Conservation (phyloP, 2,329 filamentous ascomycete genomes). For the Diaporthe australafricana region DNA sequence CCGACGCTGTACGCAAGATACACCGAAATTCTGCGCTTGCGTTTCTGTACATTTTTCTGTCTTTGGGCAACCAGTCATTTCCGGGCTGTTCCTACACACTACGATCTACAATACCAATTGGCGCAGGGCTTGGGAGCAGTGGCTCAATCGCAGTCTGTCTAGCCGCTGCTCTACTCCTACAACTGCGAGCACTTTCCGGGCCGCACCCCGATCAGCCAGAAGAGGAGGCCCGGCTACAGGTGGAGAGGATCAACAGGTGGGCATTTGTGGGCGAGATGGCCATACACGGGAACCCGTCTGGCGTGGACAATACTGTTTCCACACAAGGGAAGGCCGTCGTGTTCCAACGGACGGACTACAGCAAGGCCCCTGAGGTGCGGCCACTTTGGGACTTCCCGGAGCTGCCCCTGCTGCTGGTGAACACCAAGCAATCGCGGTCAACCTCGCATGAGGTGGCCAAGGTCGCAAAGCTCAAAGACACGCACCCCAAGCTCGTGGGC, state of each 20-base stretch:
- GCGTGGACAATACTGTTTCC: slow-evolving; percentile 96
- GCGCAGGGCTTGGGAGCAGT: slow-evolving; percentile 90
- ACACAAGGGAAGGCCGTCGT: slow-evolving; percentile 94
- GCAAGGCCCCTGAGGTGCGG: slow-evolving; percentile 79
- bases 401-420: slow-evolving; percentile 87
- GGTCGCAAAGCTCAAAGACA: slow-evolving; percentile 77
- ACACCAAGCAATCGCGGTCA: slow-evolving; percentile 89
- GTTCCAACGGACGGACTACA: slow-evolving; percentile 84
- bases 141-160: slow-evolving; percentile 95
- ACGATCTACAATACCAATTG: slow-evolving; percentile 92
- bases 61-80: slow-evolving; percentile 82
- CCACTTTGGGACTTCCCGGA: slow-evolving; percentile 91
- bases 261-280: slow-evolving; percentile 97
- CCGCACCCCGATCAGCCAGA: slow-evolving; percentile 92
- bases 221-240: slow-evolving; percentile 87
- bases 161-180: slow-evolving; percentile 84
- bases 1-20: slow-evolving; percentile 82
- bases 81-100: slow-evolving; percentile 89
- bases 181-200: slow-evolving; percentile 87
- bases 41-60: slow-evolving; percentile 94
- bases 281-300: slow-evolving; percentile 96
- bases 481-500: slow-evolving; percentile 82
- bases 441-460: slow-evolving; percentile 89
- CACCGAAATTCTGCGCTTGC: slow-evolving; percentile 84
- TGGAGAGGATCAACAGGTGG: slow-evolving; percentile 97